These are phyloP conservation scores for Thelonectria blattea DNA, from an alignment of 2,329 filamentous ascomycete genomes.

Conservation along the genomic window DNA sequence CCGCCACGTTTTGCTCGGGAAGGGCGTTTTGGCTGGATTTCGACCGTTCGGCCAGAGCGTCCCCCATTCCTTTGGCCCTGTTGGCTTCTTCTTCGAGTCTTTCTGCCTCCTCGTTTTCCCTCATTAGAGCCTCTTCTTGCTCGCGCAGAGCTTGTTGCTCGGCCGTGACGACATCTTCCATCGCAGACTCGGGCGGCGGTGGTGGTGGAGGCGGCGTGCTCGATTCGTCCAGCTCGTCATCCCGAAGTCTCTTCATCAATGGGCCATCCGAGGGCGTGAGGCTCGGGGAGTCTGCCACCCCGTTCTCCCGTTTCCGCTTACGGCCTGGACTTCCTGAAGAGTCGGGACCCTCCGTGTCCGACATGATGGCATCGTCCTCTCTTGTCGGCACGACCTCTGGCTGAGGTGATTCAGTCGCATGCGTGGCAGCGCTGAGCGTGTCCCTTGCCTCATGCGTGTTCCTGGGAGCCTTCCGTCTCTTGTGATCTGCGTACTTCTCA, in stretches of 20 bases:
- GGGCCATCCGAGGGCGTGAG: conserved; percentile 62
- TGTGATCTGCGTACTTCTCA: conserved; percentile 71
- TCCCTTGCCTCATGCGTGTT: conserved; percentile 36
- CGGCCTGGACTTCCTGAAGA: conserved; percentile 57
- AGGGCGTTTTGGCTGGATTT: conserved; percentile 32
- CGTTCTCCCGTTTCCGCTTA: conserved; percentile 68
- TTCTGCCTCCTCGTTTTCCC: conserved; percentile 62
- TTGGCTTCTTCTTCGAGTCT: conserved; percentile 56
- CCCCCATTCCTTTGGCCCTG: conserved; percentile 38
- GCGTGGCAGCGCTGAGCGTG: conserved; percentile 15
- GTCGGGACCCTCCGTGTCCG: conserved; percentile 52
- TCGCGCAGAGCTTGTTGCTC: conserved; percentile 54
- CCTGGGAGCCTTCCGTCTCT: conserved; percentile 65
- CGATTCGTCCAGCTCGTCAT: conserved; percentile 49
- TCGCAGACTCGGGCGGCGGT: conserved; percentile 50
- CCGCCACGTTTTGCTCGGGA: conserved; percentile 5
- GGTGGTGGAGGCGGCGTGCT: conserved; percentile 56
- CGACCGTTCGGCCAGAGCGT: conserved; percentile 21
- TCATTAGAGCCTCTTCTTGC: conserved; percentile 57
- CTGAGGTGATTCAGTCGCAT: conserved; percentile 32
- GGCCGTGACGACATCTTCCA: conserved; percentile 46
- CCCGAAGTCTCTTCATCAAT: conserved; percentile 59
- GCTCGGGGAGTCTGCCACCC: conserved; percentile 48
- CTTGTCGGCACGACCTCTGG: conserved; percentile 29
- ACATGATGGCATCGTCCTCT: conserved; percentile 47